Percentiles rank a stretch among this genome's conserved stretches.
These are phyloP conservation scores for Ophiostoma australiae DNA, from an alignment of 2,329 filamentous ascomycete species.

Conservation along the genomic window DNA sequence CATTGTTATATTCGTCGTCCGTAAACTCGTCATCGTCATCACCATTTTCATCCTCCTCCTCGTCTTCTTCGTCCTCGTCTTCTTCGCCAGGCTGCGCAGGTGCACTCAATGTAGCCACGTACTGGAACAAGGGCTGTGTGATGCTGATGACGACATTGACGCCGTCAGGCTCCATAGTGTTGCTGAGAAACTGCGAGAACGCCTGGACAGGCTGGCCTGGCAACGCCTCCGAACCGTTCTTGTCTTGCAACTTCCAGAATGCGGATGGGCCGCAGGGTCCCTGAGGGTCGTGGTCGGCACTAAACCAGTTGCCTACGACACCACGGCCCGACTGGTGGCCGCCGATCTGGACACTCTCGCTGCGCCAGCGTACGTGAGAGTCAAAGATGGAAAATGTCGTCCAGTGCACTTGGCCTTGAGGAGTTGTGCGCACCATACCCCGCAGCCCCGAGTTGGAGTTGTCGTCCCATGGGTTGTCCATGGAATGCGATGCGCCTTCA, in stretches of 20 bases:
- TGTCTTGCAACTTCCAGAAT: conserved; percentile 62
- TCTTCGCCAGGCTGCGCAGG: neutral
- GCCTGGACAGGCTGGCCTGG: neutral
- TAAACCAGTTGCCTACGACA: conserved; percentile 73
- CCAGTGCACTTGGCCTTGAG: conserved; percentile 69
- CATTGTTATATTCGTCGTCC: conserved; percentile 13
- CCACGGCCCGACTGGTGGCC: conserved; percentile 61
- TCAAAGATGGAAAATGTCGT: conserved; percentile 62
- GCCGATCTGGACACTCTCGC: conserved; percentile 70
- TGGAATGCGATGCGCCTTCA: conserved; percentile 54
- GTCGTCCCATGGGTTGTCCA: conserved; percentile 62
- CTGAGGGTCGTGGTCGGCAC: conserved; percentile 64
- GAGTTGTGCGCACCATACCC: conserved; percentile 61
- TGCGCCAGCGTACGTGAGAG: conserved; percentile 68
- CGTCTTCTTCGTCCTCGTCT: neutral
- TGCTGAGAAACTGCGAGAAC: conserved; percentile 21
- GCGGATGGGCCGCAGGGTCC: conserved; percentile 67
- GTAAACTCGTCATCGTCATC: neutral
- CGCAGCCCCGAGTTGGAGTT: conserved; percentile 62
- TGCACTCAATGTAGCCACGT: neutral
- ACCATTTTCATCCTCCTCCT: conserved; percentile 22
- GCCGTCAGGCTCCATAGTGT: neutral
- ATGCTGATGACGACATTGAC: conserved; percentile 24
- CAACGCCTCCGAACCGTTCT: neutral
- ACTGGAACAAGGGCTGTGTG: conserved; percentile 15